Evolutionary conservation across 1,139 yeast genomes (phyloP), one percentile per base, ranked within the genome.

Genomic region (Hanseniaspora uvarum): DNA sequence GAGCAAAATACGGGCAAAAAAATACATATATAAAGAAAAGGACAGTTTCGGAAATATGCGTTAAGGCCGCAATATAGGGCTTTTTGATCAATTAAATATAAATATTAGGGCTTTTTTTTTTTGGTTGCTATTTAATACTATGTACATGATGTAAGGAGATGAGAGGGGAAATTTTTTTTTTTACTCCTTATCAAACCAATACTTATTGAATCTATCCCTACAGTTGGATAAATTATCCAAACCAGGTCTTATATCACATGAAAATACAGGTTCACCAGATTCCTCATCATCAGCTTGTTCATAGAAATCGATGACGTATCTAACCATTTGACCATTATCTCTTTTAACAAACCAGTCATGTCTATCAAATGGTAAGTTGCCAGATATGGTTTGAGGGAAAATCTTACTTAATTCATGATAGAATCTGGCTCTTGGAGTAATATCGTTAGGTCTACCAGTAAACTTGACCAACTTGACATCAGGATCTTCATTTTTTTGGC

Each of bases 321-420:
- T 77, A 24, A 92, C 80, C 70, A 79, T 68, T n/a, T 24, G n/a
- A 59, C 74, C 62, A 86, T 89, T 77, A 0, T 70, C 65, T 61
- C 99, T 76, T 61, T 89, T 74, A 7, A 94, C 95, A 3, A 95
- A 86, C 99, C 99, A 94, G 69, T 94, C 99, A 64, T 94, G 99
- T 67, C 98, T 80, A 68, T 94, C 99, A 64, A 94, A 94, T 6
- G 99, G 99, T 5, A 94, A 86, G 57, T 83, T 83, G 0, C 82
- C 71, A 57, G 80, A 84, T 70, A 80, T 89, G 16, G 77, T 74
- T 18, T 75, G 71, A 1, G 98, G 97, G 71, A 83, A 84, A 3
- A 82, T 45, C 59, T 78, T 76, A 7, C 94, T 84, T 58, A 92
- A 67, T 59, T 72, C 68, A 61, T 85, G 77, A 63, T 81, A 80